Base-by-base conservation (phyloP, 495 filamentous ascomycete species). In the Cryomyces antarcticus region DNA sequence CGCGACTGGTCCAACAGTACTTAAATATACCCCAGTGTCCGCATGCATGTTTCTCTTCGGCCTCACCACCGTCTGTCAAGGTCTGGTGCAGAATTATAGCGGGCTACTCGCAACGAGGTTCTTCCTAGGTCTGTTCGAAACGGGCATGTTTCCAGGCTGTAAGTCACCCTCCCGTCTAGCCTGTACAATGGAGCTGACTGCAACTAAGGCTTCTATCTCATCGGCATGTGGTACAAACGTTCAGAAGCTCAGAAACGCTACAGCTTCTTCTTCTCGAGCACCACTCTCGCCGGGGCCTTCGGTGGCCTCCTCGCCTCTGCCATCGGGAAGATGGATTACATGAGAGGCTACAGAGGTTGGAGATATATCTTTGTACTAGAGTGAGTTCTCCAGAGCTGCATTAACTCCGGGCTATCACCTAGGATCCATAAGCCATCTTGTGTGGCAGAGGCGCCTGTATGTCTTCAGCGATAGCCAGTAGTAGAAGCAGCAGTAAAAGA, bases 211-310 rank as follows among this genome's bases (percentile, higher is more conserved):
- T 77, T 88, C 57, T 89, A 88, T 57, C 62, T 92, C 2, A 67
- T 84, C 51, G 61, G 57, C 4, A 85, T 83, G 78, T 93, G 86
- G 84, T 97, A 97, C 51, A 77, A 77, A 46, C 75, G 86, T 28
- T 64, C 62, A 24, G 88, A 95, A 62, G 82, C 86, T 3, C 86
- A 93, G 60, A 81, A 80, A 54, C 73, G 88, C 17, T 94, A 82
- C 58, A 78, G 72, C 35, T 80, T 95, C 64, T 94, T 95, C 66
- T 96, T 92, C 67, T 68, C 67, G 48, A 79, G 74, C 4, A 88
- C 86, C 0, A 79, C 78, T 3, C 49, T 62, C 24, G 59, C 59
- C 13, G 61, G 61, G 9, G 61, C 61, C 11, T 64, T 64, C 39
- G 61, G 61, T 12, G 61, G 61, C 3, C 54, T 64, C 5, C 57